phyloP scores from a whole-genome alignment of 352 stramenopile genomes.

The Pythium volutum region DNA sequence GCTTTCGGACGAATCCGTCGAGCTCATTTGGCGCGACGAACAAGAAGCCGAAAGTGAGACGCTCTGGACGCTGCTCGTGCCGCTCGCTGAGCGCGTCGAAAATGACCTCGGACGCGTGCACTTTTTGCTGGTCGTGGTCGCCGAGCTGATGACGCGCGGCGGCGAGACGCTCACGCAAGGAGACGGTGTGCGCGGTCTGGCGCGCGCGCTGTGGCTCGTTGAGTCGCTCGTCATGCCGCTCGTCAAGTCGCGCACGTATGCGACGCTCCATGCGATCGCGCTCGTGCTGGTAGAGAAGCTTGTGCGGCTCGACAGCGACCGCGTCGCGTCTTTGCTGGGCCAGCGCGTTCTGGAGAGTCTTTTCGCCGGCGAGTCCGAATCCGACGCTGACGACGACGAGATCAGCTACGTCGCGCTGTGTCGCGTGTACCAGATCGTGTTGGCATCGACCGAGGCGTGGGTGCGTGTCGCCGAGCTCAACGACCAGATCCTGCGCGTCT shows the following conservation, averaged over 20 bases:
- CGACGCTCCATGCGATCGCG: conserved; percentile 23
- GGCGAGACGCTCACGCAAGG: conserved; percentile 9
- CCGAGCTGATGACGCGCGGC: conserved; percentile 16
- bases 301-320: conserved; percentile 12
- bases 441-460: conserved; percentile 18
- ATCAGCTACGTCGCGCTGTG: conserved; percentile 49
- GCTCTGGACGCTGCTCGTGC: conserved; percentile 37
- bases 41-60: conserved; percentile 7
- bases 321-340: conserved; percentile 16
- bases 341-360: conserved; percentile 22
- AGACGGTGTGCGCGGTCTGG: conserved; percentile 7
- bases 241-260: conserved; percentile 13
- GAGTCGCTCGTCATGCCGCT: conserved; percentile 26
- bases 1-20: conserved; percentile 15
- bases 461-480: conserved; percentile 16
- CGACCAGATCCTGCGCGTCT: conserved; percentile 31
- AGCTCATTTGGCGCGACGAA: conserved; percentile 24
- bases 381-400: conserved; percentile 1
- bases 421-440: conserved; percentile 36
- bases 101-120: conserved; percentile 27
- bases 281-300: conserved; percentile 20
- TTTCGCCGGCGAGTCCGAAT: background rate
- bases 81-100: conserved; percentile 26
- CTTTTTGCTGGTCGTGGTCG: conserved; percentile 35
- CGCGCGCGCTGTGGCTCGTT: conserved; percentile 24